These are phyloP conservation scores for Neurospora sp. DNA, from an alignment of 495 filamentous ascomycete species.

Conservation along the genomic window DNA sequence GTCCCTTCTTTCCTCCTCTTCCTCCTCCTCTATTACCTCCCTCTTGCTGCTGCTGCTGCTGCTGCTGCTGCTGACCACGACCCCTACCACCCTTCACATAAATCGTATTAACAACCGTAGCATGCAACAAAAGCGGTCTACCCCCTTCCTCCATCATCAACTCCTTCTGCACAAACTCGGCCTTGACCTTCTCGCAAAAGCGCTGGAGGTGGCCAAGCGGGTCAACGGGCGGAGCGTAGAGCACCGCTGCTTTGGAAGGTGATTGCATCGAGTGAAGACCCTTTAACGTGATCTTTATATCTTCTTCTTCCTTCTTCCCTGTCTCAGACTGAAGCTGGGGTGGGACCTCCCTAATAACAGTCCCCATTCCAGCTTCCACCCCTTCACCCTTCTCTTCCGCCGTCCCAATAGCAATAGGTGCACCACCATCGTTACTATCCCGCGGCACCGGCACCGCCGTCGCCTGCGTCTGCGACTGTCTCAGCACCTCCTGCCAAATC, in stretches of 20 bases:
- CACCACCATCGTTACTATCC: constrained; percentile 10
- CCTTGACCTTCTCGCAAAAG: constrained; percentile 54
- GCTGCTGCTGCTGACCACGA: not conserved
- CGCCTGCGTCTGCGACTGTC: constrained; percentile 20
- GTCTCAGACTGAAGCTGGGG: not conserved
- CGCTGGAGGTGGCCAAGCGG: constrained; percentile 40
- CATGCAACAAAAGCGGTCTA: constrained; percentile 68
- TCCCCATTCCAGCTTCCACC: not conserved
- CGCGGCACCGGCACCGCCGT: not conserved
- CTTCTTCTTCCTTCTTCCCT: not conserved
- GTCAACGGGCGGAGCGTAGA: constrained; percentile 45
- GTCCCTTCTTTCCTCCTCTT: constrained; percentile 22
- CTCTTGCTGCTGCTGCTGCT: not conserved
- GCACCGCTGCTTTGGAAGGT: constrained; percentile 24
- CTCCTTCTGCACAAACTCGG: constrained; percentile 50
- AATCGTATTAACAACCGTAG: constrained; percentile 79
- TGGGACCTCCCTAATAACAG: not conserved
- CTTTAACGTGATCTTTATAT: constrained; percentile 30
- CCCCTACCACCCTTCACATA: constrained; percentile 47
- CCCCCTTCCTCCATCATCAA: constrained; percentile 47
- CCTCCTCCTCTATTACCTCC: constrained; percentile 10
- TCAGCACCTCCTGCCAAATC: constrained; percentile 20
- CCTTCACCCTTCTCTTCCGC: not conserved
- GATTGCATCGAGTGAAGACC: constrained; percentile 41
- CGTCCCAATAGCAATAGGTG: constrained; percentile 2